Base-by-base conservation (phyloP, 2,329 filamentous ascomycete species). In the Ophiostoma ips region DNA sequence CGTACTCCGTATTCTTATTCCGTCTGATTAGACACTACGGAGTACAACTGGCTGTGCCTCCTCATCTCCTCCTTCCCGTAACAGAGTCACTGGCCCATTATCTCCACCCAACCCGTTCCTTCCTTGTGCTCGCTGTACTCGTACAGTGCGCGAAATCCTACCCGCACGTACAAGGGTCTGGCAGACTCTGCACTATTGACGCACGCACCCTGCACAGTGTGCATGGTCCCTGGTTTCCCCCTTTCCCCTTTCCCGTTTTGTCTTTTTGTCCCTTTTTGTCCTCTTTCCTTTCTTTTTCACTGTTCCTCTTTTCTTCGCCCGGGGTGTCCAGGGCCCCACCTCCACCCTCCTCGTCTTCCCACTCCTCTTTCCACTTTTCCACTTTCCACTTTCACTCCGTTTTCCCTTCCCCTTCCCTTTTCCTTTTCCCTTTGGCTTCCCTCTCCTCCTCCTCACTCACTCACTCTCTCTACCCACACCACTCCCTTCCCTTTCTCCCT, bases 361-460 rank as follows among this genome's bases (percentile, higher is more conserved):
- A 34, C 44, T 50, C 7, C 40, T 24, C 40, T 30, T 24, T 43
- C 40, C 40, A 30, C 40, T 30, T n/a, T 30, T 43, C 41, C 35
- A 15, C 18, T 35, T 43, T 43, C 47, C 33, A 40, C 35, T 31
- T 41, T 47, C 24, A 21, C 43, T 47, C 37, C 16, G 33, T 41
- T 48, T 36, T 41, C 50, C 35, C 34, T n/a, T 21, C 21, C 40
- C 33, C 34, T 28, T 16, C 30, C 35, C 31, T 21, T 48, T n/a
- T n/a, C n/a, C n/a, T n/a, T n/a, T n/a, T n/a, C n/a, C 33, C 33
- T 46, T 45, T 37, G 35, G 35, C 43, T 51, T 51, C 43, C 31
- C 49, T 48, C 34, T 30, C 21, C 37, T 19, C 40, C 31, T 19
- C 31, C 37, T 50, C 43, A 51, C 24, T 44, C 49, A 35, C 40